Evolutionary conservation across 441 rosid species (phyloP).

Genomic region (Breynia disticha): DNA sequence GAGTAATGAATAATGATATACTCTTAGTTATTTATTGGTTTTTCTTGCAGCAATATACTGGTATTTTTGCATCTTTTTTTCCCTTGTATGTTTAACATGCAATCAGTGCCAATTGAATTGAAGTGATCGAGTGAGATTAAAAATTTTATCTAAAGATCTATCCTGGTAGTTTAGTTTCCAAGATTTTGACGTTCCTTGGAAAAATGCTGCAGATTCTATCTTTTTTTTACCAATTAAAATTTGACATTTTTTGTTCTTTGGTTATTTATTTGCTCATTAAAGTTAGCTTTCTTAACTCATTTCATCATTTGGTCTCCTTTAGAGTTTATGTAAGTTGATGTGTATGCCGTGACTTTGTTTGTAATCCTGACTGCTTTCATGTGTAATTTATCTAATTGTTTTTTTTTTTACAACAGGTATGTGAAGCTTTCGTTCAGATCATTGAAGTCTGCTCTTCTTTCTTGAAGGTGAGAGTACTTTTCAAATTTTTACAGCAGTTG

Average conservation of each 20-base stretch:
- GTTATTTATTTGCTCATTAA: background rate
- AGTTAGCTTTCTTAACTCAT: constrained; percentile 6
- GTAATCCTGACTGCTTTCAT: constrained; percentile 12
- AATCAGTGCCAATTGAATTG: too few relatives aligned
- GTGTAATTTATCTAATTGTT: background rate
- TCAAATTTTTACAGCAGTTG: background rate
- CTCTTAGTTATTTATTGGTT: too few relatives aligned
- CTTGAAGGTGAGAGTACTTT: constrained; percentile 51
- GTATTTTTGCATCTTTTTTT: too few relatives aligned
- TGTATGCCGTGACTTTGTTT: constrained; percentile 3
- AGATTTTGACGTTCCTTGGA: too few relatives aligned
- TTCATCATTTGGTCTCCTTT: constrained; percentile 2
- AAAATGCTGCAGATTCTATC: background rate
- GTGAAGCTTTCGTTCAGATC: constrained; percentile 93
- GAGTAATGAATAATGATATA: background rate
- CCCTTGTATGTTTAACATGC: too few relatives aligned
- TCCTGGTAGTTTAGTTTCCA: background rate
- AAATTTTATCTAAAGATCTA: background rate
- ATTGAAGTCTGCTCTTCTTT: constrained; percentile 79
- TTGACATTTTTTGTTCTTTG: too few relatives aligned
- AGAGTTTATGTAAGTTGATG: background rate
- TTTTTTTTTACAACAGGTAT: constrained; percentile 55
- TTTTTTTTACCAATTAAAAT: too few relatives aligned
- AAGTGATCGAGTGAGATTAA: background rate
- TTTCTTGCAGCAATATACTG: too few relatives aligned